Evolutionary conservation across 2,329 filamentous ascomycete species (phyloP), one percentile per base, ranked within the genome.

Genomic region (Scedosporium boydii): DNA sequence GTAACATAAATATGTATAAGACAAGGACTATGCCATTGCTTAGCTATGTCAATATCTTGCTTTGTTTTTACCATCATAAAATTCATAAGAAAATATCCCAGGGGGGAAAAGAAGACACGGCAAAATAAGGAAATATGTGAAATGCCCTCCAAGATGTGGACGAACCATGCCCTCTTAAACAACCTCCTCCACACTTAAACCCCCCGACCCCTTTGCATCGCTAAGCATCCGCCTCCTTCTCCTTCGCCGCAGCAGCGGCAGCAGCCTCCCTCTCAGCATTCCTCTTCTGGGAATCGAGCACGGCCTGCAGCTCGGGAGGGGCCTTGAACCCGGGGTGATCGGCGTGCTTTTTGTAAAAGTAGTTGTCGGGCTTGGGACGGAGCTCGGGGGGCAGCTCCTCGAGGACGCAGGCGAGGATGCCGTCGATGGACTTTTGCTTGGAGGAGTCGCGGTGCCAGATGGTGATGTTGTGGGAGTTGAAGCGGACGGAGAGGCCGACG

Each of bases 391-490:
- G 88, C 34, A 97, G 78, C 67, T 90, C 85, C 60, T 87, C 83
- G 58, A 96, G 78, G 60, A 96, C 87, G 58, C 85, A 88, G 65
- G 84, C 78, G 58, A 93, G 81, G 64, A 97, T 82, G 66, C 80
- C 84, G 71, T 93, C 86, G 68, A 95, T 84, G 5, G 91, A 95
- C 68, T 84, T 86, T 70, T 90, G 82, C 75, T 95, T 92, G 64
- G 86, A 87, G 23, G 87, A 87, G 70, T 96, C 89, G 65, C 95
- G 90, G 77, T 96, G 95, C 93, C 93, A 98, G 70, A 98, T 85
- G 68, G 90, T 89, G 72, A 97, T 88, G 68, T 96, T 85, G 72
- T 93, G 87, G 34, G 87, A 89, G 77, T 93, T 96, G 82, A 95
- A 96, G 69, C 93, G 88, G 63, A 93, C 90, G 1, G 89, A 92